These are phyloP conservation scores for Cryptosporidium ryanae DNA, from an alignment of 169 alveolate species.

Conservation along the genomic window DNA sequence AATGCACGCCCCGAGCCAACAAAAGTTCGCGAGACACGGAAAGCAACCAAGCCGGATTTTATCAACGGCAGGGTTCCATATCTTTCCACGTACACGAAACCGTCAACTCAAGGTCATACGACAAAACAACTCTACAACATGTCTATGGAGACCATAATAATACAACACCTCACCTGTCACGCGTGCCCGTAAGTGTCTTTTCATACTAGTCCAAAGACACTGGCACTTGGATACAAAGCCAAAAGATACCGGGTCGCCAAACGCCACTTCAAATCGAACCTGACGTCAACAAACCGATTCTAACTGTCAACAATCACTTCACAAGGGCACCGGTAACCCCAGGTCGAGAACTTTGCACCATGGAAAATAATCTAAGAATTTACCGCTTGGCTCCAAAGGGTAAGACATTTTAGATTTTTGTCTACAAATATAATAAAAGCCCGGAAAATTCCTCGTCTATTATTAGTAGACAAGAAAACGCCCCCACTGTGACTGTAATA, in stretches of 20 bases:
- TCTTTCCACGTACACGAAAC: neutral
- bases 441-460: conserved; percentile 72
- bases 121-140: neutral
- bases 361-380: conserved; percentile 12
- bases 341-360: neutral
- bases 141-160: neutral
- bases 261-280: neutral
- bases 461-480: conserved; percentile 67
- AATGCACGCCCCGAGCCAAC: neutral
- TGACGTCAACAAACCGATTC: neutral
- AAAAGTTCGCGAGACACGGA: neutral
- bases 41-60: neutral
- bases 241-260: neutral
- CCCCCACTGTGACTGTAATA: conserved; percentile 51
- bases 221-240: too few relatives aligned
- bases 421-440: conserved; percentile 6
- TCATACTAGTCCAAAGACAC: too few relatives aligned
- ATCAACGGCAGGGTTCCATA: too few relatives aligned
- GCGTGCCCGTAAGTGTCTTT: too few relatives aligned
- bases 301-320: neutral
- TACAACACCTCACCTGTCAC: neutral
- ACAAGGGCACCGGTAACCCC: neutral
- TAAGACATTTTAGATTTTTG: conserved; percentile 70
- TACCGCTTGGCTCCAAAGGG: neutral
- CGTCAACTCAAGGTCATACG: neutral